Evolutionary conservation across 768 basidiomycete species (phyloP).

Genomic region (Rhizopogon vulgaris): DNA sequence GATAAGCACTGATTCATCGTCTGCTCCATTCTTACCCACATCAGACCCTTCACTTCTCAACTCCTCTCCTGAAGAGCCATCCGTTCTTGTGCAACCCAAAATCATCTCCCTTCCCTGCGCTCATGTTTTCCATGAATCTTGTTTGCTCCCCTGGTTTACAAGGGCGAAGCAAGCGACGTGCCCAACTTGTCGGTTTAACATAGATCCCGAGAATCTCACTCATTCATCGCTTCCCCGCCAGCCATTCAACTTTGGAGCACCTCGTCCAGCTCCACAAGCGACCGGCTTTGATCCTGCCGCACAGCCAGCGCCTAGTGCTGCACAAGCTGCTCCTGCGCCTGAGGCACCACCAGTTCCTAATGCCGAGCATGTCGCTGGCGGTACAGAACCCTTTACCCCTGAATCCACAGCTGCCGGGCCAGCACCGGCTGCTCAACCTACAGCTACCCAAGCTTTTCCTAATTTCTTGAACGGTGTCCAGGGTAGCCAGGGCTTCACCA

Average conservation of each 20-base stretch:
- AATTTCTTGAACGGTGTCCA: slow-evolving; percentile 2
- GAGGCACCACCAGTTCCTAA: not conserved
- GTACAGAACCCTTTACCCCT: slow-evolving; percentile 1
- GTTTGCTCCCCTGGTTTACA: slow-evolving; percentile 80
- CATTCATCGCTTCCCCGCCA: slow-evolving; percentile 24
- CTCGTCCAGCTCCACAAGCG: slow-evolving; percentile 9
- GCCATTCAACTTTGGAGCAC: slow-evolving; percentile 7
- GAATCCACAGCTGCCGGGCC: not conserved
- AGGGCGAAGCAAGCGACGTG: slow-evolving; percentile 75
- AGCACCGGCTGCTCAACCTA: not conserved
- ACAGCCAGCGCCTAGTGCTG: not conserved
- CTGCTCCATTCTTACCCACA: slow-evolving; percentile 1
- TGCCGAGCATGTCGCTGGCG: not conserved
- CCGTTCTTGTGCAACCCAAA: slow-evolving; percentile 25
- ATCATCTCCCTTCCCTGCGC: slow-evolving; percentile 73
- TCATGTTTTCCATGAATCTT: slow-evolving; percentile 75
- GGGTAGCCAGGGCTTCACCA: slow-evolving; percentile 6
- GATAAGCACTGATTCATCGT: slow-evolving; percentile 16
- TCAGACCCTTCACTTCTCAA: slow-evolving; percentile 8
- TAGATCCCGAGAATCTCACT: slow-evolving; percentile 74
- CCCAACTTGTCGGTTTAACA: slow-evolving; percentile 77
- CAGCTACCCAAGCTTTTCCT: slow-evolving; percentile 5
- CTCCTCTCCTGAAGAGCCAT: slow-evolving; percentile 2
- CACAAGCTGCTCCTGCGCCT: slow-evolving; percentile 7
- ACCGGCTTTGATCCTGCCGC: slow-evolving; percentile 7